phyloP scores from a whole-genome alignment of 164 flowering plant genomes.

The Annona cherimola region DNA sequence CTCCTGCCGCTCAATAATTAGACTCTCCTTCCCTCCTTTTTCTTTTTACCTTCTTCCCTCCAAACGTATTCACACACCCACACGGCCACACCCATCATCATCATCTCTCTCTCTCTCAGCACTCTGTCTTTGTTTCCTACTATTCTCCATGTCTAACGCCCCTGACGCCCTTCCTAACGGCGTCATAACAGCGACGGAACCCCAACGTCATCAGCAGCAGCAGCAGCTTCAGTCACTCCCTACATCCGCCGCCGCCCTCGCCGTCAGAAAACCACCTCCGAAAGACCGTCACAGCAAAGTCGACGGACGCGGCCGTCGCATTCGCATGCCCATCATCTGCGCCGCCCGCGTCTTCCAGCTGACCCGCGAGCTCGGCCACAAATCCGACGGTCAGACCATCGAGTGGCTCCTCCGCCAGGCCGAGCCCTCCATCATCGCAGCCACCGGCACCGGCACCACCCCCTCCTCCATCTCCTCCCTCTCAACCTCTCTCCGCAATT shows the following conservation, averaged over 20 bases:
- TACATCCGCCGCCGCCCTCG: constrained; percentile 23
- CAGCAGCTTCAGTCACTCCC: not conserved
- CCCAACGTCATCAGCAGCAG: constrained; percentile 25
- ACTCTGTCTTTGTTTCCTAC: constrained; percentile 14
- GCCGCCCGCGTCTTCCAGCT: constrained; percentile 86
- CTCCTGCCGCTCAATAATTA: constrained; percentile 87
- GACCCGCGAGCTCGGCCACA: constrained; percentile 79
- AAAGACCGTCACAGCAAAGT: constrained; percentile 93
- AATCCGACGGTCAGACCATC: constrained; percentile 88
- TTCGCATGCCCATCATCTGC: constrained; percentile 90
- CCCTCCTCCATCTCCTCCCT: constrained; percentile 74
- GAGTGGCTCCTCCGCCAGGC: constrained; percentile 95
- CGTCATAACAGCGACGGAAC: constrained; percentile 32
- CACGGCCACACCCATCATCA: not conserved
- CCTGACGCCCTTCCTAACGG: constrained; percentile 19
- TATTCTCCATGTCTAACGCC: constrained; percentile 1
- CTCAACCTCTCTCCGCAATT: constrained; percentile 40
- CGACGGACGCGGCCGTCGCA: constrained; percentile 80
- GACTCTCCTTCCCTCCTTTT: constrained; percentile 13
- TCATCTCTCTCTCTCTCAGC: not conserved
- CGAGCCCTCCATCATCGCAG: constrained; percentile 93
- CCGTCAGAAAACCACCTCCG: constrained; percentile 73
- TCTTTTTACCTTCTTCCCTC: too few species aligned
- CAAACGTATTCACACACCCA: not conserved
- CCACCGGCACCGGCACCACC: constrained; percentile 87